phyloP scores from a whole-genome alignment of 495 filamentous ascomycete genomes.

The Talaromyces wortmannii region DNA sequence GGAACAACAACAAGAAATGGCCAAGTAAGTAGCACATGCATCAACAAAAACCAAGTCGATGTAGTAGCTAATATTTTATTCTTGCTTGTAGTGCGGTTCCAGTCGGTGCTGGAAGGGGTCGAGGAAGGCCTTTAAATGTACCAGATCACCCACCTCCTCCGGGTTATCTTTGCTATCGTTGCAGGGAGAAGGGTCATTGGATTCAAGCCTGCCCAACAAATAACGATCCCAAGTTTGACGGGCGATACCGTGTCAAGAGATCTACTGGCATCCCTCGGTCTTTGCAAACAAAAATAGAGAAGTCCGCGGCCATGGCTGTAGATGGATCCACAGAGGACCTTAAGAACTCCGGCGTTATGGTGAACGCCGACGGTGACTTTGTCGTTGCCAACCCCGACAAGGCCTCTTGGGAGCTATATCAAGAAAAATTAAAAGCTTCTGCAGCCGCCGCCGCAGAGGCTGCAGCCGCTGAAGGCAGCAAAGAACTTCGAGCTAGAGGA shows the following conservation, averaged over 20 bases:
- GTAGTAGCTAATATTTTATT: constrained; percentile 25
- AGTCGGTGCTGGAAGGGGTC: constrained; percentile 48
- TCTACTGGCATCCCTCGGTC: constrained; percentile 94
- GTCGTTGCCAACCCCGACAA: constrained; percentile 93
- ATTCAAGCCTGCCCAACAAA: constrained; percentile 97
- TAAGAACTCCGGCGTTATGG: constrained; percentile 86
- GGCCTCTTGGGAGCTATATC: constrained; percentile 91
- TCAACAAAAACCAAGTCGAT: neutral
- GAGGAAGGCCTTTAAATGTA: constrained; percentile 61
- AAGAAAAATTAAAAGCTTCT: constrained; percentile 81
- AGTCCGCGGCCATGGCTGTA: constrained; percentile 65
- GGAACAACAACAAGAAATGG: constrained; percentile 84
- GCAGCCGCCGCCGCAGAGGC: constrained; percentile 69
- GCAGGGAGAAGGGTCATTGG: constrained; percentile 97
- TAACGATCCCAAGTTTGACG: constrained; percentile 91
- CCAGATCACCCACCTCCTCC: constrained; percentile 87
- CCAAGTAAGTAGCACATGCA: constrained; percentile 58
- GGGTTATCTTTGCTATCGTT: constrained; percentile 96
- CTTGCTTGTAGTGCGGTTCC: constrained; percentile 51
- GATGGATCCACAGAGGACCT: constrained; percentile 69
- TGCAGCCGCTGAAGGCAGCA: constrained; percentile 63
- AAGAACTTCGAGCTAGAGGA: constrained; percentile 76
- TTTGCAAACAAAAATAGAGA: constrained; percentile 89
- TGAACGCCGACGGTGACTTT: constrained; percentile 94
- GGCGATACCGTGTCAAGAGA: constrained; percentile 81